Conservation (phyloP, 2,329 filamentous ascomycete genomes). For the Leptographium radiaticola region DNA sequence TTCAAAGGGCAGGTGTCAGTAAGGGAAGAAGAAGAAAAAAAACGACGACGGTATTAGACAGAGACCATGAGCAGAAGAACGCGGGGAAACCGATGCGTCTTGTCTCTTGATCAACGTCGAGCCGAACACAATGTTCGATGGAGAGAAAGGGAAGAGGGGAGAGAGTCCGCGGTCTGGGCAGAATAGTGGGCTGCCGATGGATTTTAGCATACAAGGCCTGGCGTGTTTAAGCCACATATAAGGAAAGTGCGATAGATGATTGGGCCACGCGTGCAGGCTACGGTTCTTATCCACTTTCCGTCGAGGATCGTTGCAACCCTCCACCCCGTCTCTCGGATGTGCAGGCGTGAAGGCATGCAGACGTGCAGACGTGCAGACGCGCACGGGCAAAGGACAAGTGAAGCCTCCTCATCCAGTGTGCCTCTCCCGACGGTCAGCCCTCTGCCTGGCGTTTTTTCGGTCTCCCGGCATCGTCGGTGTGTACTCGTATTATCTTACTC, state of each 20-base stretch:
- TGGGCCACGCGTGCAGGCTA: neutral
- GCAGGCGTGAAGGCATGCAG: too few species aligned
- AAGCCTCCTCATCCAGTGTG: too few species aligned
- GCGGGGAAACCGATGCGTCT: slow-evolving; percentile 7
- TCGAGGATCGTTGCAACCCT: neutral
- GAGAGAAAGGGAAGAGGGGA: slow-evolving; percentile 6
- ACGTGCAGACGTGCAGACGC: too few species aligned
- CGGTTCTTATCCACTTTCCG: neutral
- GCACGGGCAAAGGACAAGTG: too few species aligned
- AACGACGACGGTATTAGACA: neutral
- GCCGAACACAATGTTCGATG: slow-evolving; percentile 44
- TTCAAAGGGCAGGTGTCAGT: neutral
- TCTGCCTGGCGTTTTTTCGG: too few species aligned
- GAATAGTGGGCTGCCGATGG: neutral
- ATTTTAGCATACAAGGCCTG: neutral
- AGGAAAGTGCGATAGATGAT: neutral
- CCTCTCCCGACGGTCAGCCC: too few species aligned
- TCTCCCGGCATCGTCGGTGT: too few species aligned
- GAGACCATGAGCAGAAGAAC: neutral
- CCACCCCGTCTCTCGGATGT: too few species aligned
- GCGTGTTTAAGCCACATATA: neutral
- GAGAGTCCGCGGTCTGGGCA: slow-evolving; percentile 17
- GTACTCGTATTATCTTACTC: too few species aligned
- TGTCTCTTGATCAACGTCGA: slow-evolving; percentile 32
- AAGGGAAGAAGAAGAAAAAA: neutral